Evolutionary conservation across 805 yeast species (phyloP), one percentile per base, ranked within the genome.

Genomic region (Brettanomyces nanus): DNA sequence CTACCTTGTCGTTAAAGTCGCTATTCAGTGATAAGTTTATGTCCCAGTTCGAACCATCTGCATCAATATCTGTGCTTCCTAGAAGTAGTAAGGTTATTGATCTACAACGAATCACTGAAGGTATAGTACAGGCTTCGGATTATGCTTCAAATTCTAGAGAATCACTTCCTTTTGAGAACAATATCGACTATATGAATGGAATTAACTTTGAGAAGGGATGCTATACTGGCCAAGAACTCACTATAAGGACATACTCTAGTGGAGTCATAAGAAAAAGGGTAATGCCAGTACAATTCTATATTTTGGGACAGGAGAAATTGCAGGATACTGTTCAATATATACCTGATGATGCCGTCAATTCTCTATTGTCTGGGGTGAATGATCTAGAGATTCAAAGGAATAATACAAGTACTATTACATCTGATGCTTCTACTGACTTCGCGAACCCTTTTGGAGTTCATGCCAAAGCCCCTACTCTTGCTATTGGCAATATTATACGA

Each of bases 171-270:
- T 71, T 92, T 48, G 97, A 92, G 48, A 68, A 75, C 42, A 85
- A 85, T 54, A 62, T 89, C 46, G 98, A 92, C 58, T 76, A 71
- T 49, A 74, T 76, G 61, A 80, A 84, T 46, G 95, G 90, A 0
- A 68, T 92, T 11, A 85, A 90, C 38, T 75, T 80, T 36, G 80
- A 86, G 45, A 92, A 92, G 58, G 99, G 99, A 2, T 92, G 99
- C 56, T 92, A 92, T 51, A 80, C 86, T 13, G 99, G 99, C 1
- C 98, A 92, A 59, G 99, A 92, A 56, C 66, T 92, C 36, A 89
- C 97, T 0, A 86, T 89, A 14, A 71, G 98, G 49, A 81, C 97
- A 0, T 80, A 71, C 52, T 85, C 84, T 43, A 77, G 81, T 23
- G 95, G 96, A 3, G 73, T 79, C 2, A 73, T 89, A n/a, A 68